Evolutionary conservation across 2,329 filamentous ascomycete genomes (phyloP), one percentile per base, ranked within the genome.

Genomic region (Diplodia sapinea): DNA sequence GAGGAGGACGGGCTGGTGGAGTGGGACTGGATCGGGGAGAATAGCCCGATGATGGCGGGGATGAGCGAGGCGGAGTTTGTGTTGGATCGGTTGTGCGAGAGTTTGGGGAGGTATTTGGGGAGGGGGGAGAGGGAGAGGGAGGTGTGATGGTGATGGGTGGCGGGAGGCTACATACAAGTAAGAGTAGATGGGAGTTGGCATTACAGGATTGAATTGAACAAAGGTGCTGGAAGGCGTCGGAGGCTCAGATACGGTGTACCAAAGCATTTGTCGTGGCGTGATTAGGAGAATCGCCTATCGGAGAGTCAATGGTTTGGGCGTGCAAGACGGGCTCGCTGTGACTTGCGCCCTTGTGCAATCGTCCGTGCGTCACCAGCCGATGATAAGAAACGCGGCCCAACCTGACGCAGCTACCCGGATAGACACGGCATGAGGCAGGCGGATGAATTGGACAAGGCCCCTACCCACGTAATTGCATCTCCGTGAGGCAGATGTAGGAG

Each of bases 21-120:
- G 40, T 91, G 89, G 89, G 89, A 91, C 73, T 92, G 89, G 89
- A 87, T 92, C 66, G 88, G 89, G 0, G 85, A 90, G 71, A 83
- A 87, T 67, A 89, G 87, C 72, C 89, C 89, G 0, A 86, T 92
- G 84, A 79, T 91, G 72, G 85, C 86, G 3, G 84, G 85, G 55
- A 79, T 86, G 69, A 84, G 81, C 7, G 89, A 92, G 77, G 82
- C 87, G 0, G 87, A 91, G 74, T 91, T 89, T 85, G 79, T 91
- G 66, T 78, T 92, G 2, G 85, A 89, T 74, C 82, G 88, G 40
- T 77, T 91, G 13, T 88, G 87, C 73, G 88, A 90, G 76, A 90
- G 88, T 74, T 75, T 92, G 73, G 77, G 83, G 12, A 70, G 77
- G 56, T 62, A 78, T 66, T 72, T 68, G 15, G 61, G 54, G 26